phyloP scores from a whole-genome alignment of 1,284 basidiomycete species.

The Fistulina hepatica region DNA sequence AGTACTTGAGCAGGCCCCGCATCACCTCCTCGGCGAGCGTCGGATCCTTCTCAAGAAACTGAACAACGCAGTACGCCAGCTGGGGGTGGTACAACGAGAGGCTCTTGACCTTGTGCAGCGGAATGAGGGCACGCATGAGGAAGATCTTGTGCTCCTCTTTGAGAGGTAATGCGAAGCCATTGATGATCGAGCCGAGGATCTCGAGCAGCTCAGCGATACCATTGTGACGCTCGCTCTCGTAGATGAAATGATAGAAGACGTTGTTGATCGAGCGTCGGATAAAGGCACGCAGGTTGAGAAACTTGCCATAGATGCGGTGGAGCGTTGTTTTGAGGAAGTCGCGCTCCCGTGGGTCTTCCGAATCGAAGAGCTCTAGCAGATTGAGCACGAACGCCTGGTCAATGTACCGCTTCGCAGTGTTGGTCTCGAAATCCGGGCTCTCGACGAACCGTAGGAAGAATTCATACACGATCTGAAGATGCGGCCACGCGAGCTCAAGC shows the following conservation, averaged over 20 bases:
- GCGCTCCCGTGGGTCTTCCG: constrained; percentile 96
- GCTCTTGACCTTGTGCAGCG: constrained; percentile 96
- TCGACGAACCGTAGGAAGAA: constrained; percentile 99
- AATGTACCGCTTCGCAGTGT: constrained; percentile 95
- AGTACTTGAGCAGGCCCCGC: constrained; percentile 88
- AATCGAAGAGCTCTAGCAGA: constrained; percentile 96
- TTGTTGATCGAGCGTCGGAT: constrained; percentile 99
- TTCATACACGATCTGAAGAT: constrained; percentile 99
- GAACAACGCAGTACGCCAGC: constrained; percentile 97
- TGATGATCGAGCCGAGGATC: constrained; percentile 99
- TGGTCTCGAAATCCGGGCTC: constrained; percentile 96
- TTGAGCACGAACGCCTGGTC: constrained; percentile 95
- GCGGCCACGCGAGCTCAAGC: constrained; percentile 98
- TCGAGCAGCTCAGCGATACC: constrained; percentile 98
- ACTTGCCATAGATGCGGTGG: constrained; percentile 99
- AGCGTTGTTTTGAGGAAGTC: constrained; percentile 99
- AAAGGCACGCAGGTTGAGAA: constrained; percentile 96
- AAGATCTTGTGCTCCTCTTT: constrained; percentile 99
- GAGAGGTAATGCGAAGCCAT: constrained; percentile 95
- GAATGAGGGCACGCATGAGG: constrained; percentile 91
- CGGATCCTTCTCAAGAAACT: constrained; percentile 97
- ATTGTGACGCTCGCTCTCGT: constrained; percentile 98
- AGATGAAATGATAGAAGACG: constrained; percentile 98
- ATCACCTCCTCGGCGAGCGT: constrained; percentile 92
- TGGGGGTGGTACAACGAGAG: constrained; percentile 97